Base-by-base conservation (phyloP, 176 grass and related monocot species). In the Cymbopogon citratus region DNA sequence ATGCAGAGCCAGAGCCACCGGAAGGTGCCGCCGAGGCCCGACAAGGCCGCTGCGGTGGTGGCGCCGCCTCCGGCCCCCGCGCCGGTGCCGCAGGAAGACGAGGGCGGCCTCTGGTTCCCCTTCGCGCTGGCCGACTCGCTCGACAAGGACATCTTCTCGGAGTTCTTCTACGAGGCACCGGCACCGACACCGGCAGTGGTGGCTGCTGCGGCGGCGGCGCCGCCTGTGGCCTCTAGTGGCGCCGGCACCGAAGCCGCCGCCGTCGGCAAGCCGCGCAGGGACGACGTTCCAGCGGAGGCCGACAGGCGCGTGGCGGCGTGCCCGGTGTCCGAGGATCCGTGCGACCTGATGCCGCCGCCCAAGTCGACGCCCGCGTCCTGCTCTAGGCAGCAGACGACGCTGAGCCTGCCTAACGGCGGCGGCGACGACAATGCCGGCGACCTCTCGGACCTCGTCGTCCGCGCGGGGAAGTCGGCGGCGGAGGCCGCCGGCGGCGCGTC, bases 1-100 rank as follows among this genome's bases (percentile, higher is more conserved):
- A 94, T 94, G 94, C 91, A 94, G 84, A 94, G 83, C 83, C 94
- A 94, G 83, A 91, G 33, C 1, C 49, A 90, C 75, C 80, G 85
- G 79, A 91, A 88, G 87, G 26, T 82, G 2, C 76, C 89, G 40
- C 86, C 84, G 12, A 78, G 79, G 83, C 67, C 83, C 0, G 88
- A 90, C 23, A 82, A 86, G 74, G 6, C 48, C 0, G 16, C 21
- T 0, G 3, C 24, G 2, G 19, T 60, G 19, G 34, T 15, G 12
- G 12, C 69, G 3, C n/a, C 63, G 1, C 13, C 63, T 16, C 6
- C 74, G 1, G 57, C 57, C 8, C n/a, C 81, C 1, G 24, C 72
- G 12, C 51, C 75, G 12, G 40, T 62, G 2, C 31, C 38, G 79
- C 87, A 86, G 19, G 91, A 94, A 4, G 91, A 94, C 38, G 91